phyloP scores from a whole-genome alignment of 2,329 filamentous ascomycete genomes.

The Fusarium protoensiforme region DNA sequence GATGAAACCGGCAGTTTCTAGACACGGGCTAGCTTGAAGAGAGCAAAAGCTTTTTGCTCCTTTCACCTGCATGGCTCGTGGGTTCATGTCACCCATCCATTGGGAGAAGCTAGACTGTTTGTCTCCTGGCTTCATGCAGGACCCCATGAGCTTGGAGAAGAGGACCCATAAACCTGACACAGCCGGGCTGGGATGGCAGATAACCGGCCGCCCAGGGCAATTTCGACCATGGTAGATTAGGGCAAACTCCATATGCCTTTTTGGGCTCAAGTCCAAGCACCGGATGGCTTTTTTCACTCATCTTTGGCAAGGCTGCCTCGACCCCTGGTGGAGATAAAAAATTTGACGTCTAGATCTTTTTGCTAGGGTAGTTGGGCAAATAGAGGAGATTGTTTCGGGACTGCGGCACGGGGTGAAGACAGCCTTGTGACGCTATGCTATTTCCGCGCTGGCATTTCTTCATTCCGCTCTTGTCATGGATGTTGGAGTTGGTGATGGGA shows the following conservation, averaged over 20 bases:
- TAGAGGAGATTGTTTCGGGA: background rate
- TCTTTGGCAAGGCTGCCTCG: background rate
- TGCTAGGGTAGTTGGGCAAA: background rate
- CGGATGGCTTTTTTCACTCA: background rate
- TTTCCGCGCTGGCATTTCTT: background rate
- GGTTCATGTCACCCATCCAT: background rate
- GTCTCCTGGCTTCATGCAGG: background rate
- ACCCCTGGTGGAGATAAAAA: background rate
- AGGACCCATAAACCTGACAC: conserved; percentile 23
- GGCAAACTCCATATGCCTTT: background rate
- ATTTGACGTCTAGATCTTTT: background rate
- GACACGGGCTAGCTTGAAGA: background rate
- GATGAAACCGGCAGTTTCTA: background rate
- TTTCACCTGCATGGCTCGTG: background rate
- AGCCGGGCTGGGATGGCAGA: background rate
- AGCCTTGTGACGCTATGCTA: background rate
- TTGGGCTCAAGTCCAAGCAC: conserved; percentile 12
- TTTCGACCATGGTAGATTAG: background rate
- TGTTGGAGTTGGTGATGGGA: background rate
- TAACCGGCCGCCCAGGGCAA: background rate
- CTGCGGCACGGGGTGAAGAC: background rate
- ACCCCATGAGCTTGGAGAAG: background rate
- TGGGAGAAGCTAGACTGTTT: background rate
- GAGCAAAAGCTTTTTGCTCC: background rate
- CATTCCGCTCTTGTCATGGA: background rate